Base-by-base conservation (phyloP, 2,329 filamentous ascomycete genomes). In the Spiromastix sp. region DNA sequence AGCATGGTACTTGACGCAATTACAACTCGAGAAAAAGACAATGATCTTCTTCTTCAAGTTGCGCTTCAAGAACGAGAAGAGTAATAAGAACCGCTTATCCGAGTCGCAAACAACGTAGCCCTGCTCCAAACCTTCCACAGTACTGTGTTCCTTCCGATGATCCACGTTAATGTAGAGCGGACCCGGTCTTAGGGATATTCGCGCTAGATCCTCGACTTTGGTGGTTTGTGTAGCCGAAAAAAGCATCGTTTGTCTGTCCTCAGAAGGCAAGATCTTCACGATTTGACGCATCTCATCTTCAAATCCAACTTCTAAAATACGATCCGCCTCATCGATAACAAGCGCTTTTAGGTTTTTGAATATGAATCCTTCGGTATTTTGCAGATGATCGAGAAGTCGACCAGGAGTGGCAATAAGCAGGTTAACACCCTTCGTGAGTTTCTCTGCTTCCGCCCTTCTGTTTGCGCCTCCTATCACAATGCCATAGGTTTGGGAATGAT, bases 211-310 rank as follows among this genome's bases (percentile, higher is more conserved):
- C 63, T 96, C 89, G 47, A 98, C 91, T 65, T 98, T 96, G 37
- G 89, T 96, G 3, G 91, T 98, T 61, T 96, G 91, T 4, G 91
- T 98, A 10, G 91, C 91, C 10, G 86, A 95, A 70, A 98, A 98
- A n/a, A 98, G 74, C 80, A 93, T 91, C 0, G 87, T 95, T 62
- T 96, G 89, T 41, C 91, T 71, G 46, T 87, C 77, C 39, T 93
- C 79, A 47, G 81, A 81, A 30, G 87, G 85, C 12, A 96, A 67
- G 37, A 96, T 91, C 70, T 93, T 93, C 60, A 96, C 80, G 48
- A 98, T 94, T 58, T 93, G 81, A 45, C 85, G 74, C 83, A 98
- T 94, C 65, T 98, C 91, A 54, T 96, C 91, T 61, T 98, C 91
- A 70, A 98, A 98, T 50, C 91, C 89, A 43, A 95, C 85, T 64